Evolutionary conservation across 2,329 filamentous ascomycete species (phyloP).

Genomic region (Alternaria triticimaculans): DNA sequence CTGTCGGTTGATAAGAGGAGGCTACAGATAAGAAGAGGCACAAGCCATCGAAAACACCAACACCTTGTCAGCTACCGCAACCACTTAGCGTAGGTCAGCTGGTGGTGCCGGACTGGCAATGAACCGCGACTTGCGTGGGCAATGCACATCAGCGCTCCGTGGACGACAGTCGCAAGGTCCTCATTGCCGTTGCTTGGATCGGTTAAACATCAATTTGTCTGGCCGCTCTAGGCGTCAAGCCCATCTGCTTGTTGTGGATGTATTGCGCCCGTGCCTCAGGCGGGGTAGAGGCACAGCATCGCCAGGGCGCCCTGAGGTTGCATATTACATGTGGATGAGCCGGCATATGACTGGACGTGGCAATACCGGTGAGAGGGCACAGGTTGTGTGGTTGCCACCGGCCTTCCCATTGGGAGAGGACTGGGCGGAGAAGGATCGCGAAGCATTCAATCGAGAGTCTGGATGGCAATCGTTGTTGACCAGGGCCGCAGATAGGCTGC

Average conservation of each 20-base stretch:
- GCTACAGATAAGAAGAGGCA: conserved; percentile 17
- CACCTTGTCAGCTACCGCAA: conserved; percentile 15
- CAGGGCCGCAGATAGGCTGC: conserved; percentile 21
- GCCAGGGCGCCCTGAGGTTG: conserved; percentile 18
- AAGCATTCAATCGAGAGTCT: conserved; percentile 10
- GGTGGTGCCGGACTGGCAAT: conserved; percentile 14
- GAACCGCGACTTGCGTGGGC: conserved; percentile 15
- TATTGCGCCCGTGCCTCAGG: conserved; percentile 25
- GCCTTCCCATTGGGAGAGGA: conserved; percentile 31
- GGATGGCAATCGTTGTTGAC: conserved; percentile 17
- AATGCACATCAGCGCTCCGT: conserved; percentile 18
- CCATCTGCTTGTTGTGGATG: conserved; percentile 26
- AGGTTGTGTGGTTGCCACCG: conserved; percentile 13
- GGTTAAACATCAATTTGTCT: conserved; percentile 15
- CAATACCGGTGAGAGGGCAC: conserved; percentile 26
- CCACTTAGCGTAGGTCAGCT: conserved; percentile 20
- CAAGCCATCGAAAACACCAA: conserved; percentile 21
- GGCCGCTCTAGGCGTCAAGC: conserved; percentile 5
- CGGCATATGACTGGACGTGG: conserved; percentile 22
- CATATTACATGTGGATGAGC: conserved; percentile 18
- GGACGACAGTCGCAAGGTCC: conserved; percentile 14
- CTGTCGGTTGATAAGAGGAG: conserved; percentile 18
- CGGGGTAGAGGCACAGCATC: conserved; percentile 27
- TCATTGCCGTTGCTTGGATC: conserved; percentile 15
- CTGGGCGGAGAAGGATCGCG: conserved; percentile 13